Evolutionary conservation across 164 flowering plant species (phyloP).

Genomic region (Magnolia kwangsiensis): DNA sequence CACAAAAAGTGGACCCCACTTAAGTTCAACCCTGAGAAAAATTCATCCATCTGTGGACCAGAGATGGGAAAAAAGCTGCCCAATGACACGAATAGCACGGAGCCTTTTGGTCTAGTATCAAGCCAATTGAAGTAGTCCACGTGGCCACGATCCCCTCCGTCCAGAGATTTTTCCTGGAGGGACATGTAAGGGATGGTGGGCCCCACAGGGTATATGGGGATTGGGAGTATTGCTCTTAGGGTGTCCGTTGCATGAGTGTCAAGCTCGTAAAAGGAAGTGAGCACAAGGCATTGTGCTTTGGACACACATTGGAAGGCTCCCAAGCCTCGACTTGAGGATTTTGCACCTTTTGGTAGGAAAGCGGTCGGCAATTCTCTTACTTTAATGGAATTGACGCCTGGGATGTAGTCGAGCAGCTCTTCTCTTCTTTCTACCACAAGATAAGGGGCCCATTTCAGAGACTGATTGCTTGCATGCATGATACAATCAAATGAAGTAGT

Average conservation of each 20-base stretch:
- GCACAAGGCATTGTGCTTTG: constrained; percentile 45
- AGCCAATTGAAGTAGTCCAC: constrained; percentile 37
- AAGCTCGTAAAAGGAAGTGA: constrained; percentile 43
- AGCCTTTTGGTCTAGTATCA: constrained; percentile 30
- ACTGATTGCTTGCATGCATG: too few species aligned
- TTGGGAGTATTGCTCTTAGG: constrained; percentile 22
- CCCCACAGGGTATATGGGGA: constrained; percentile 45
- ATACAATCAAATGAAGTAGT: too few species aligned
- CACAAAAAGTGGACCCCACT: constrained; percentile 36
- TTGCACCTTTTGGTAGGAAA: constrained; percentile 8
- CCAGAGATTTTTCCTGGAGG: not conserved
- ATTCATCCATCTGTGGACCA: constrained; percentile 34
- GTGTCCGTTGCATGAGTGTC: constrained; percentile 34
- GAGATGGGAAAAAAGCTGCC: constrained; percentile 40
- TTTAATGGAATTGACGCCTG: constrained; percentile 42
- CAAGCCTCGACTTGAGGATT: not conserved
- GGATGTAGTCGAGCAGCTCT: constrained; percentile 42
- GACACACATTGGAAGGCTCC: constrained; percentile 10
- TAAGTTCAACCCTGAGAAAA: constrained; percentile 23
- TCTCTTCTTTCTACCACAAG: constrained; percentile 25
- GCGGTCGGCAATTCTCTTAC: constrained; percentile 37
- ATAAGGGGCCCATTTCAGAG: not conserved
- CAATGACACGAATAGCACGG: constrained; percentile 41
- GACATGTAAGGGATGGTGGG: constrained; percentile 39
- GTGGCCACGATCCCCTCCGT: not conserved